Conservation (phyloP, 2,329 filamentous ascomycete species). For the Ascochyta clinopodiicola region DNA sequence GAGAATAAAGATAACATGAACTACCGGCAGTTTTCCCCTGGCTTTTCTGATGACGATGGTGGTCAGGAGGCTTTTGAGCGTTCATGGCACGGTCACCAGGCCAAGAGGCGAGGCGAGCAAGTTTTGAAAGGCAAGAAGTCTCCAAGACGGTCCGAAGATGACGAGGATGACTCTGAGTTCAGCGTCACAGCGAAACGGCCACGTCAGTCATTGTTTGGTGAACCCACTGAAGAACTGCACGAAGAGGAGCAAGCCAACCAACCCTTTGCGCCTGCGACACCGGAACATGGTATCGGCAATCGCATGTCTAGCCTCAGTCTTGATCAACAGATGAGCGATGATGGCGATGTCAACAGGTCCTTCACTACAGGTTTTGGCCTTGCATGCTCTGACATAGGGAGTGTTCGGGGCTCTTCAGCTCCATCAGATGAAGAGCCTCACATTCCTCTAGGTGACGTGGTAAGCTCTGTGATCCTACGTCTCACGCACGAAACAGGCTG, state of each 20-base stretch:
- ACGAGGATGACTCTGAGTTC: constrained; percentile 2
- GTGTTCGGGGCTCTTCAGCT: constrained; percentile 15
- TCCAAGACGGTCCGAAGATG: constrained; percentile 12
- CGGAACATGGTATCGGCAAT: constrained; percentile 8
- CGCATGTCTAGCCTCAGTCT: constrained; percentile 24
- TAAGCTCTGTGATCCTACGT: constrained; percentile 7
- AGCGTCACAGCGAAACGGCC: constrained; percentile 19
- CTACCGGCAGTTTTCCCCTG: constrained; percentile 7
- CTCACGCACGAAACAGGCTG: fast-evolving
- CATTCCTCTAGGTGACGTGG: constrained; percentile 20
- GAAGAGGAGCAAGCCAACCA: background rate
- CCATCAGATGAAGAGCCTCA: constrained; percentile 18
- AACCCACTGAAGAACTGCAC: background rate
- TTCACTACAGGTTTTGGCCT: constrained; percentile 14
- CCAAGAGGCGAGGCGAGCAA: background rate
- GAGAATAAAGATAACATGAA: background rate
- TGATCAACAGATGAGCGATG: constrained; percentile 4
- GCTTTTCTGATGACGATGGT: constrained; percentile 27
- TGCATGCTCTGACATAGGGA: constrained; percentile 11
- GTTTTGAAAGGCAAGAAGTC: constrained; percentile 11
- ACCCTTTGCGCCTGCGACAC: background rate
- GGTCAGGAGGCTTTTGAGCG: constrained; percentile 16
- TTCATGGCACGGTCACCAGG: constrained; percentile 5
- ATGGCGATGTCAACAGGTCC: background rate
- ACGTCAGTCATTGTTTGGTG: constrained; percentile 27